Percentiles rank a stretch among this genome's conserved stretches.
Conservation (phyloP, 2,329 filamentous ascomycete species). For the Neospermospora avenae region DNA sequence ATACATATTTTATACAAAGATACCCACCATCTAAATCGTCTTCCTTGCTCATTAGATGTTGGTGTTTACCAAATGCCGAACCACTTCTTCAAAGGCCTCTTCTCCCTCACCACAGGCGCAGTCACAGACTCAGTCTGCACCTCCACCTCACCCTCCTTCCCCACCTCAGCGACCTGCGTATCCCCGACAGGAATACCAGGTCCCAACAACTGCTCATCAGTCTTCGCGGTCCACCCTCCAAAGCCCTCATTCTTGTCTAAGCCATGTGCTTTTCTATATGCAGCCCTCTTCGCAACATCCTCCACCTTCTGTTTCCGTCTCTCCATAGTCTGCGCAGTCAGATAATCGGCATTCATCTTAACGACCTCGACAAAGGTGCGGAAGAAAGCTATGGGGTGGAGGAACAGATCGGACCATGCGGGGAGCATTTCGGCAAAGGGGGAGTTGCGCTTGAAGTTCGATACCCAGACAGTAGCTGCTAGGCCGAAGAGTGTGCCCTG, state of each 20-base stretch:
- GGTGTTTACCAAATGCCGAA: conserved; percentile 70
- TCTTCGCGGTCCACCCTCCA: conserved; percentile 45
- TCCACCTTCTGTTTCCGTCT: conserved; percentile 71
- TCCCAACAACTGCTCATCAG: conserved; percentile 33
- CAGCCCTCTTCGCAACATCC: conserved; percentile 81
- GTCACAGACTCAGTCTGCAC: conserved; percentile 36
- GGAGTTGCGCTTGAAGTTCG: conserved; percentile 76
- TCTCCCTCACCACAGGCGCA: conserved; percentile 41
- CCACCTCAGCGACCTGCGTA: conserved; percentile 15
- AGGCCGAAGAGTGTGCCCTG: conserved; percentile 45
- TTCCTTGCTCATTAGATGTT: conserved; percentile 8
- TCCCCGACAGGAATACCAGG: conserved; percentile 32
- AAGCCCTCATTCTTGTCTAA: conserved; percentile 62
- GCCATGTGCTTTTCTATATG: conserved; percentile 84
- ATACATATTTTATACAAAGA: conserved; percentile 17
- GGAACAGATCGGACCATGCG: conserved; percentile 62
- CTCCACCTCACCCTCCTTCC: conserved; percentile 31
- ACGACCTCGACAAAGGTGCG: conserved; percentile 68
- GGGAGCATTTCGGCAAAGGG: conserved; percentile 79
- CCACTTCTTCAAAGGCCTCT: conserved; percentile 69
- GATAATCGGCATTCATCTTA: conserved; percentile 71
- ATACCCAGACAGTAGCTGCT: conserved; percentile 68
- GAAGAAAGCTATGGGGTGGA: conserved; percentile 66
- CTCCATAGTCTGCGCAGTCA: conserved; percentile 64
- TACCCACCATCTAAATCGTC: conserved; percentile 13